Conservation (phyloP, 2,329 filamentous ascomycete genomes). For the Claviceps spartinae region DNA sequence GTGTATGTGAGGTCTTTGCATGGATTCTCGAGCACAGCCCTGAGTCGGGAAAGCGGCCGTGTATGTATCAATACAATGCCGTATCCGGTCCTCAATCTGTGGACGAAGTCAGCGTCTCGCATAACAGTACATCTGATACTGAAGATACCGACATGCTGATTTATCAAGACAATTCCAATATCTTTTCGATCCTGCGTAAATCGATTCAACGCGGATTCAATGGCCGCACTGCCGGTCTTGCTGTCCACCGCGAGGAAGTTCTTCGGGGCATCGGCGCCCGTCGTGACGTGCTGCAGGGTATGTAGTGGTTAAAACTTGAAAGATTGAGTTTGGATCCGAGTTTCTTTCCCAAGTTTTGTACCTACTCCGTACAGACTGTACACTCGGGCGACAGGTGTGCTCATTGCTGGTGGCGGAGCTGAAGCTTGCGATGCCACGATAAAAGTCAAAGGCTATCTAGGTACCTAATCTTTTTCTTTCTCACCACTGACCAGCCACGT, state of each 20-base stretch:
- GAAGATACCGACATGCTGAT: constrained; percentile 66
- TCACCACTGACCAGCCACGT: too few species aligned
- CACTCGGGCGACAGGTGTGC: too few species aligned
- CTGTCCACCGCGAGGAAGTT: constrained; percentile 95
- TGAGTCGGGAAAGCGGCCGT: constrained; percentile 82
- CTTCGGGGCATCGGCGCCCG: constrained; percentile 78
- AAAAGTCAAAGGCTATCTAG: too few species aligned
- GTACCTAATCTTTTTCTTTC: too few species aligned
- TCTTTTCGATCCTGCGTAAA: constrained; percentile 89
- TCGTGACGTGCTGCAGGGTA: constrained; percentile 63
- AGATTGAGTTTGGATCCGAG: too few species aligned
- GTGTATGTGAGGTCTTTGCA: constrained; percentile 98
- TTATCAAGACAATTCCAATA: constrained; percentile 92
- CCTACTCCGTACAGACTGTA: too few species aligned
- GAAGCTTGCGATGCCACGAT: too few species aligned
- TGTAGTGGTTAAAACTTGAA: background rate
- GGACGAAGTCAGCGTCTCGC: background rate
- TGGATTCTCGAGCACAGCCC: constrained; percentile 72
- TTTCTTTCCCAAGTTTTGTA: too few species aligned
- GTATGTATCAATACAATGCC: constrained; percentile 79
- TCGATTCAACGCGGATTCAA: constrained; percentile 78
- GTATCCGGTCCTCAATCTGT: constrained; percentile 87
- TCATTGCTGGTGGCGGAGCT: too few species aligned
- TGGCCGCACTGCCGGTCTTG: constrained; percentile 79
- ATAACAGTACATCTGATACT: background rate